Conservation (phyloP, 75 land plant genomes). For the Azolla pinnata region DNA sequence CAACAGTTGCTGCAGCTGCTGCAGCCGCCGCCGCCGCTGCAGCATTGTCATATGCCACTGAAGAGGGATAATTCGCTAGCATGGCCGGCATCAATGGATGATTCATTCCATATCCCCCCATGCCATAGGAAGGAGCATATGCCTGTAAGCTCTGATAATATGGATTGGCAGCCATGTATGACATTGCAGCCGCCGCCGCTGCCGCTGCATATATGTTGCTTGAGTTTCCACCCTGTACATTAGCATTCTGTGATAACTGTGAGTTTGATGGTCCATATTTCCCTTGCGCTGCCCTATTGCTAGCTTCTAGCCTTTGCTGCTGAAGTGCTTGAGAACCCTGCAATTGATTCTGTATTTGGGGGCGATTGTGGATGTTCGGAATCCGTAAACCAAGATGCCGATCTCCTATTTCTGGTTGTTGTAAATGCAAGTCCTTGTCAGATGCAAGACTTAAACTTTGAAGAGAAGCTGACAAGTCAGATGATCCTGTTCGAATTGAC, state of each 20-base stretch:
- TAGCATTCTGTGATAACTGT: background rate
- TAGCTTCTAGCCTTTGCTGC: conserved; percentile 16
- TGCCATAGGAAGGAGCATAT: conserved; percentile 43
- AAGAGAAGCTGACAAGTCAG: conserved; percentile 24
- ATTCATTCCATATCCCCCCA: conserved; percentile 44
- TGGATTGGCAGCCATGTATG: conserved; percentile 44
- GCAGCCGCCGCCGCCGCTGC: conserved; percentile 40
- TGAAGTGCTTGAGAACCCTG: conserved; percentile 15
- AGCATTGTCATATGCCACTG: conserved; percentile 27
- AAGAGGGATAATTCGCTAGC: conserved; percentile 43
- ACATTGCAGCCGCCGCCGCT: conserved; percentile 19
- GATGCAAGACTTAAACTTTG: conserved; percentile 26
- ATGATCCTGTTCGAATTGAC: background rate
- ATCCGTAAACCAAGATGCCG: conserved; percentile 15
- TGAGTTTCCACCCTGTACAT: conserved; percentile 6
- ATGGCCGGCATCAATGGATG: conserved; percentile 40
- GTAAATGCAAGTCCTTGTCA: conserved; percentile 9
- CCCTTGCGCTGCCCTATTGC: background rate
- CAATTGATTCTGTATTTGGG: conserved; percentile 8
- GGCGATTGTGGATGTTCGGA: conserved; percentile 13
- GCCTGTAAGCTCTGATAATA: conserved; percentile 32
- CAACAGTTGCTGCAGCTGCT: conserved; percentile 44
- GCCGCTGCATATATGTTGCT: conserved; percentile 25
- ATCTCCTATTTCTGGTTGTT: conserved; percentile 25
- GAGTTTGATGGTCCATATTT: background rate